A percentile compares a stretch with the other conserved stretches of the same genome.
These are phyloP conservation scores for Zoysia japonica DNA, from an alignment of 176 grass and related monocot species.

Conservation along the genomic window DNA sequence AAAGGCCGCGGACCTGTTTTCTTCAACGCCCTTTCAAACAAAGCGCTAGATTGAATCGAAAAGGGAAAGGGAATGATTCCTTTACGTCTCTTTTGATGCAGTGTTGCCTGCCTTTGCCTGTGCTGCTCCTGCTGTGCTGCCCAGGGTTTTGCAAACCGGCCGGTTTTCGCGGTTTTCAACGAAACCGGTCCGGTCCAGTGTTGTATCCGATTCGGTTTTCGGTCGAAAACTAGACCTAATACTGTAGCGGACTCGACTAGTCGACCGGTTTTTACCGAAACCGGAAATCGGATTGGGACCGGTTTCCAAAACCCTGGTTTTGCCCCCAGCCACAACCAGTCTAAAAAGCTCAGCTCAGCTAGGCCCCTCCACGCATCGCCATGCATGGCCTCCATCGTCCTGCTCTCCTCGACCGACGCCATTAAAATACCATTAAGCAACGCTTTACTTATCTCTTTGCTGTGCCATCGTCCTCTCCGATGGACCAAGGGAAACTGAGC, in stretches of 20 bases:
- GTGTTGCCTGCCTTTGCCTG: background rate
- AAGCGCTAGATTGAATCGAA: constrained; percentile 46
- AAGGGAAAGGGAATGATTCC: constrained; percentile 59
- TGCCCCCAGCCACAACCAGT: background rate
- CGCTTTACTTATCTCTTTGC: background rate
- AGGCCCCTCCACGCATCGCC: constrained; percentile 4
- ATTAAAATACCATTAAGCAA: constrained; percentile 21
- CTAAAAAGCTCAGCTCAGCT: constrained; percentile 48
- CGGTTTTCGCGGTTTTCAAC: no score
- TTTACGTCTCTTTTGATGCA: constrained; percentile 64
- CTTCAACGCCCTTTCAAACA: constrained; percentile 30
- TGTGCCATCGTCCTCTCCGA: background rate
- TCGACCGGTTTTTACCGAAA: no score
- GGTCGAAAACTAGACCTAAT: no score
- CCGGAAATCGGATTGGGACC: no score
- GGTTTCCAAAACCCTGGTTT: no score
- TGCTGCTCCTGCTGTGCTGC: background rate
- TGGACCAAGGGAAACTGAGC: background rate
- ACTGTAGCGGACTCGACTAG: no score
- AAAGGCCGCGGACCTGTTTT: constrained; percentile 5
- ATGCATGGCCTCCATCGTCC: background rate
- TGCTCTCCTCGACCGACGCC: constrained; percentile 27
- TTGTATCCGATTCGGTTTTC: no score
- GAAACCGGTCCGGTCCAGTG: no score
- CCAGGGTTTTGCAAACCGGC: no score